phyloP scores from a whole-genome alignment of 305 asterid genomes.

The Fraxinus platypoda region DNA sequence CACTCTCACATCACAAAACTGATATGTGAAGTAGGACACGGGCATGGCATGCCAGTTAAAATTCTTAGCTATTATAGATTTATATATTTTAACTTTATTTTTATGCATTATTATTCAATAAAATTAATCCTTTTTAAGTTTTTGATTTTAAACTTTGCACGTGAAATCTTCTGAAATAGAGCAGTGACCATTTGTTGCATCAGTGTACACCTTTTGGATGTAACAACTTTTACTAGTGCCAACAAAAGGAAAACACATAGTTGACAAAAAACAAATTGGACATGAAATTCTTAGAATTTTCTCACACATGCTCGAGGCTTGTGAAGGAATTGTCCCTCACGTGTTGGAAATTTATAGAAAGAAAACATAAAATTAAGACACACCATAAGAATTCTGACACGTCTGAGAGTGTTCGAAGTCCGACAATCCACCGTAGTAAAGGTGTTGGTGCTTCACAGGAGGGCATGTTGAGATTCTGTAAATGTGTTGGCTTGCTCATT shows the following conservation, averaged over 20 bases:
- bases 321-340: background rate
- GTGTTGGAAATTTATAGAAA: background rate
- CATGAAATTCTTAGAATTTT: too few relatives aligned
- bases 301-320: background rate
- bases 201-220: background rate
- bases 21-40: background rate
- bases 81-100: background rate
- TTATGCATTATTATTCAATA: background rate
- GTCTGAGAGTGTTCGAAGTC: background rate
- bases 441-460: background rate
- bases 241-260: background rate
- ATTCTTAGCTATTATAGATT: background rate
- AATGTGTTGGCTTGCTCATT: background rate
- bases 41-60: background rate
- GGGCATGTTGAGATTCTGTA: background rate
- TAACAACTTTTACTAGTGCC: background rate
- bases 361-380: background rate
- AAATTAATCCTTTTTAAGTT: background rate
- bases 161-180: background rate
- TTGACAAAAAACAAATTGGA: background rate
- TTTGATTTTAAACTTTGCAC: background rate
- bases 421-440: background rate
- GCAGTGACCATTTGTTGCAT: background rate
- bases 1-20: too few relatives aligned
- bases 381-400: background rate